These are phyloP conservation scores for Mayamaea pseudoterrestris DNA, from an alignment of 108 stramenopile genomes.

Conservation along the genomic window DNA sequence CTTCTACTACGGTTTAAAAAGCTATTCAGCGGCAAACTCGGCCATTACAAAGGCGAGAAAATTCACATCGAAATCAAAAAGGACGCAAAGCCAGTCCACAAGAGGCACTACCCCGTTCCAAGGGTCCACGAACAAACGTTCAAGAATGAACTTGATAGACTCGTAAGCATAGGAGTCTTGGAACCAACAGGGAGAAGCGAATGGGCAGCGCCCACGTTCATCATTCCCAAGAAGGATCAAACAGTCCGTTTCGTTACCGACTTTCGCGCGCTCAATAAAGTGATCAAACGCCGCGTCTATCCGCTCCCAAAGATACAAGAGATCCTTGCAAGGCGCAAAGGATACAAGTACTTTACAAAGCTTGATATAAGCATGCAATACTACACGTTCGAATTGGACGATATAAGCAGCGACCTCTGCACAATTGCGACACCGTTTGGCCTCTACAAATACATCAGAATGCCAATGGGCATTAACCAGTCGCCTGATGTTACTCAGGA, in stretches of 20 bases:
- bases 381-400: slow-evolving; percentile 22
- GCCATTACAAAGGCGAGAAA: neutral
- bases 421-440: slow-evolving; percentile 38
- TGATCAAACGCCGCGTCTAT: slow-evolving; percentile 6
- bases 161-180: slow-evolving; percentile 4
- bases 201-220: slow-evolving; percentile 14
- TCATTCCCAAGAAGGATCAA: slow-evolving; percentile 29
- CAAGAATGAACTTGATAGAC: neutral
- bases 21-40: neutral
- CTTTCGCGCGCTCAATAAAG: slow-evolving; percentile 24
- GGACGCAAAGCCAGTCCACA: neutral
- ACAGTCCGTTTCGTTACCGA: slow-evolving; percentile 10
- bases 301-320: slow-evolving; percentile 8
- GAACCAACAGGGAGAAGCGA: slow-evolving; percentile 5
- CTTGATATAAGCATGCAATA: slow-evolving; percentile 17
- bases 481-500: slow-evolving; percentile 28
- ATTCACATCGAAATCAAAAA: neutral
- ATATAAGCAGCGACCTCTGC: slow-evolving; percentile 13
- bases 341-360: slow-evolving; percentile 14
- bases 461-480: slow-evolving; percentile 36
- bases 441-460: slow-evolving; percentile 17
- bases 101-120: neutral
- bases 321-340: neutral
- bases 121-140: neutral
- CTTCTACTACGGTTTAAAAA: slow-evolving; percentile 6